Evolutionary conservation across 1,139 yeast genomes (phyloP).

Genomic region (Cylindricascospora bacillispora): DNA sequence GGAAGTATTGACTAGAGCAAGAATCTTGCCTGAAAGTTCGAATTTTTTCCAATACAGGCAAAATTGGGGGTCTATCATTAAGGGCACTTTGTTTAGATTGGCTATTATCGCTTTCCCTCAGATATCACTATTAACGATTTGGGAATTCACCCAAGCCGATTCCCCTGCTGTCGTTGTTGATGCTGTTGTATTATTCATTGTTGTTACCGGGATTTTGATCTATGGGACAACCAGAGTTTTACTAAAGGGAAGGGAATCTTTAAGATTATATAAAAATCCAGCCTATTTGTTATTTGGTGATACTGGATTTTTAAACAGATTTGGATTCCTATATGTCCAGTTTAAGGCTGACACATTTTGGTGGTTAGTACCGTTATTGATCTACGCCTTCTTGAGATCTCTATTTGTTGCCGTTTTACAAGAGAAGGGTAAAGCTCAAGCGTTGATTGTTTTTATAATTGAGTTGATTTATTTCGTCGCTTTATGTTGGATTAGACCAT

Average conservation of each 20-base stretch:
- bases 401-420: conserved; percentile 82
- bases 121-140: conserved; percentile 63
- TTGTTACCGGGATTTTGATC: conserved; percentile 45
- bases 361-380: conserved; percentile 55
- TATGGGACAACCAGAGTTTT: conserved; percentile 70
- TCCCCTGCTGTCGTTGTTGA: conserved; percentile 74
- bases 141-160: conserved; percentile 79
- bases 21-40: conserved; percentile 40
- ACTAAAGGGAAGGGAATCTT: conserved; percentile 58
- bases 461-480: conserved; percentile 58
- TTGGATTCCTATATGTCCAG: conserved; percentile 88
- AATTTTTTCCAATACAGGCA: conserved; percentile 67
- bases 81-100: conserved; percentile 80
- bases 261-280: conserved; percentile 68
- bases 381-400: conserved; percentile 61
- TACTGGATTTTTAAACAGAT: conserved; percentile 63
- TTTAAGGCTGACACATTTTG: conserved; percentile 80
- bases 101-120: conserved; percentile 79
- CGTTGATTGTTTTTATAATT: conserved; percentile 59
- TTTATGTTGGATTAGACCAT: conserved; percentile 68
- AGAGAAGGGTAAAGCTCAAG: conserved; percentile 64
- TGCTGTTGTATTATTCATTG: conserved; percentile 54
- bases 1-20: conserved; percentile 54
- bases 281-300: conserved; percentile 88
- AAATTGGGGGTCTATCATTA: conserved; percentile 69